Conservation (phyloP, 352 stramenopile species). For the Globisporangium echinulatum region DNA sequence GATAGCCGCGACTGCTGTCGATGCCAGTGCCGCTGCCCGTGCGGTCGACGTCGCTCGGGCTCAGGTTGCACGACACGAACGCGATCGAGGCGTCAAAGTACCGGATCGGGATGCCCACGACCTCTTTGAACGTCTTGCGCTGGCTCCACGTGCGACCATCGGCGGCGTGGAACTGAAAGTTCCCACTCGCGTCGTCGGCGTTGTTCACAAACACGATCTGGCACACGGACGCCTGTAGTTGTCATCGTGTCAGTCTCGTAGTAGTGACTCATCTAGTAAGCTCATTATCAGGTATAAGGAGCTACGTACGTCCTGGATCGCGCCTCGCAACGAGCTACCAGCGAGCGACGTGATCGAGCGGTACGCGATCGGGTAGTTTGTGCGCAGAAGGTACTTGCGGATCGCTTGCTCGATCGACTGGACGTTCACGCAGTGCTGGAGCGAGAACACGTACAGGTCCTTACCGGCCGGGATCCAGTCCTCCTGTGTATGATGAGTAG, state of each 20-base stretch:
- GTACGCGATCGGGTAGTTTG: slow-evolving; percentile 78
- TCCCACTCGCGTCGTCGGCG: slow-evolving; percentile 72
- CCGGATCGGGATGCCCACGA: slow-evolving; percentile 71
- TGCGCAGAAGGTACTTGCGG: slow-evolving; percentile 57
- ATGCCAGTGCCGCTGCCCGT: slow-evolving; percentile 14
- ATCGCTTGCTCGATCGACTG: slow-evolving; percentile 63
- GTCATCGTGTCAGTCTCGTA: not conserved
- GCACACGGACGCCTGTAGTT: slow-evolving; percentile 52
- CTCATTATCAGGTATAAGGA: not conserved
- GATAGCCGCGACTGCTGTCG: too few species aligned
- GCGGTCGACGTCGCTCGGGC: slow-evolving; percentile 10
- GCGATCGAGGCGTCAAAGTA: slow-evolving; percentile 84
- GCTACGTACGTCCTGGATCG: slow-evolving; percentile 51
- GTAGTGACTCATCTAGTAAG: not conserved
- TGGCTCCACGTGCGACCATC: slow-evolving; percentile 72
- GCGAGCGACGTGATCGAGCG: slow-evolving; percentile 76
- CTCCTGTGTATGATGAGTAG: slow-evolving; percentile 13
- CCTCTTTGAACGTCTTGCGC: slow-evolving; percentile 67
- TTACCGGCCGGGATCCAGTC: slow-evolving; percentile 72
- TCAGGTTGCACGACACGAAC: slow-evolving; percentile 78
- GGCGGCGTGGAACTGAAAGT: slow-evolving; percentile 61
- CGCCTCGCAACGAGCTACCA: slow-evolving; percentile 43
- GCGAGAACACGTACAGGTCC: slow-evolving; percentile 80
- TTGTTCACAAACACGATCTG: slow-evolving; percentile 87
- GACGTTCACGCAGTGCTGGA: slow-evolving; percentile 68